phyloP scores from a whole-genome alignment of 441 rosid genomes.

The Viola pubescens region DNA sequence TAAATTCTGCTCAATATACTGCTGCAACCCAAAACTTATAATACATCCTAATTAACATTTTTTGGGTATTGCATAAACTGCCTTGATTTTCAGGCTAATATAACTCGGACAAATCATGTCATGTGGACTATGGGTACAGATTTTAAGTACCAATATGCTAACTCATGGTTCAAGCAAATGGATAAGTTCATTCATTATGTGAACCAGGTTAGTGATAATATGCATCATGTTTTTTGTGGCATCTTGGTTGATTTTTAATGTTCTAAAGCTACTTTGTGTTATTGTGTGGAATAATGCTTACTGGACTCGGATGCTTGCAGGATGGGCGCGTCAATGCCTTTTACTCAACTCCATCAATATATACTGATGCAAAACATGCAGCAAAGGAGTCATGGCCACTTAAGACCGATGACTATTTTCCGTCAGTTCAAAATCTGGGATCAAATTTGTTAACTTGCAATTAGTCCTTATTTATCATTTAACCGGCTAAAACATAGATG shows the following conservation, averaged over 20 bases:
- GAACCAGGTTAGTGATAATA: constrained; percentile 39
- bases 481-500: background rate
- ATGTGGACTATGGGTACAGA: constrained; percentile 90
- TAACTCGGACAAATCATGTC: constrained; percentile 62
- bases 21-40: too few relatives aligned
- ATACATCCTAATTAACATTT: background rate
- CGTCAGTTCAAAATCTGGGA: constrained; percentile 48
- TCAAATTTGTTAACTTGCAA: background rate
- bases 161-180: constrained; percentile 57
- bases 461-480: constrained; percentile 3
- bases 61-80: background rate
- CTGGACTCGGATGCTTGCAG: constrained; percentile 30
- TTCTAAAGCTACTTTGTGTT: background rate
- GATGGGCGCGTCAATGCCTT: constrained; percentile 92
- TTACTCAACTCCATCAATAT: constrained; percentile 93
- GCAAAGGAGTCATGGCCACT: constrained; percentile 71
- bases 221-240: constrained; percentile 3
- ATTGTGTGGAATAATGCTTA: background rate
- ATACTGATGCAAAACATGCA: constrained; percentile 87
- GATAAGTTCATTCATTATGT: constrained; percentile 76
- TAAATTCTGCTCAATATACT: too few relatives aligned
- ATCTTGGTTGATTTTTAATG: background rate
- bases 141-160: constrained; percentile 66
- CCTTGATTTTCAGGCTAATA: constrained; percentile 46
- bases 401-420: constrained; percentile 81